phyloP scores from a whole-genome alignment of 768 basidiomycete genomes.

The Boletus rex-veris region DNA sequence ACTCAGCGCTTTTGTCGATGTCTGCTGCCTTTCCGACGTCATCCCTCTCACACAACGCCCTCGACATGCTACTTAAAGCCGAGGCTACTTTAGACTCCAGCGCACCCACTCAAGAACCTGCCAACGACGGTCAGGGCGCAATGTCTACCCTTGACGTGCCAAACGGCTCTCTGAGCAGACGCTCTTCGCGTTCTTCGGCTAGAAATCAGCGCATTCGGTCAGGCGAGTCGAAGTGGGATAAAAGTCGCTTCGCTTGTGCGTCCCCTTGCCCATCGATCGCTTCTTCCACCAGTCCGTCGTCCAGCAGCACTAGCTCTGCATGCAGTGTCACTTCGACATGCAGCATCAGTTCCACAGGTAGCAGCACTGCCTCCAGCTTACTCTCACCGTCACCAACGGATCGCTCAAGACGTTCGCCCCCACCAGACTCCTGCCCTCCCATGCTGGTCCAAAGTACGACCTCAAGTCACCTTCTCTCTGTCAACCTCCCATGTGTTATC shows the following conservation, averaged over 20 bases:
- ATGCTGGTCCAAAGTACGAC: slow-evolving; percentile 44
- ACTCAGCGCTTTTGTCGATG: slow-evolving; percentile 22
- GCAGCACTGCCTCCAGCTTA: slow-evolving; percentile 14
- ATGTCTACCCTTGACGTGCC: slow-evolving; percentile 28
- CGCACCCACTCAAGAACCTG: slow-evolving; percentile 15
- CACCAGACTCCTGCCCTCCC: slow-evolving; percentile 37
- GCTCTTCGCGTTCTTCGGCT: slow-evolving; percentile 29
- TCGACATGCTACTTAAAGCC: slow-evolving; percentile 33
- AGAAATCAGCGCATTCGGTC: slow-evolving; percentile 24
- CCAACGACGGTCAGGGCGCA: slow-evolving; percentile 13
- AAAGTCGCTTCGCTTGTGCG: slow-evolving; percentile 27
- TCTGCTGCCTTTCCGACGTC: slow-evolving; percentile 28
- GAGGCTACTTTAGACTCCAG: slow-evolving; percentile 21
- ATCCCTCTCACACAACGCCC: slow-evolving; percentile 30
- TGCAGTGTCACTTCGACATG: slow-evolving; percentile 26
- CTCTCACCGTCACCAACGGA: slow-evolving; percentile 29
- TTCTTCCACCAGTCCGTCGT: slow-evolving; percentile 20
- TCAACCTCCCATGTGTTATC: slow-evolving; percentile 45
- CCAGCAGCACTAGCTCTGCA: slow-evolving; percentile 23
- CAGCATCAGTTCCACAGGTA: slow-evolving; percentile 13
- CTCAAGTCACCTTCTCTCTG: slow-evolving; percentile 42
- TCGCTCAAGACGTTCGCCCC: slow-evolving; percentile 30
- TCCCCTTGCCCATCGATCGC: slow-evolving; percentile 29
- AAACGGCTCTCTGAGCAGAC: slow-evolving; percentile 25
- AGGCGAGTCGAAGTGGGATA: slow-evolving; percentile 28